Evolutionary conservation across 2,329 filamentous ascomycete genomes (phyloP).

Genomic region (Phialophora verrucosa): DNA sequence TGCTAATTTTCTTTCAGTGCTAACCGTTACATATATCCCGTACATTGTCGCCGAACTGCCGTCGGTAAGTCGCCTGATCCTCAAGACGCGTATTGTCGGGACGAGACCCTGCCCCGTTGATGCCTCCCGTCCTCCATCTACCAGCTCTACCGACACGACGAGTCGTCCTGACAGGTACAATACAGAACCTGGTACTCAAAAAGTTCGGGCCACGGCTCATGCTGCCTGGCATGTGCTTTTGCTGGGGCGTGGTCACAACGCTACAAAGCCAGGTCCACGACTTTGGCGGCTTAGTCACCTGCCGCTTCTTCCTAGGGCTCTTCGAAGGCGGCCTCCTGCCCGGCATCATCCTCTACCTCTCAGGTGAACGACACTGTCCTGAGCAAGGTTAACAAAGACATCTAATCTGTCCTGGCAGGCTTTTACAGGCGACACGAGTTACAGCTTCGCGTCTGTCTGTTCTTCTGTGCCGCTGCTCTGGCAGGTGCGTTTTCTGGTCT

Average conservation of each 20-base stretch:
- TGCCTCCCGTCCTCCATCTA: no score
- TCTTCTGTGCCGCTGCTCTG: conserved; percentile 70
- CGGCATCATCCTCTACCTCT: conserved; percentile 71
- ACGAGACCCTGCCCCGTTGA: no score
- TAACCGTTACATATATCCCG: conserved; percentile 19
- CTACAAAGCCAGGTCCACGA: conserved; percentile 56
- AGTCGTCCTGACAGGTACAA: no score
- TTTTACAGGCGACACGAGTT: conserved; percentile 67
- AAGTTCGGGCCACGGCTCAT: conserved; percentile 42
- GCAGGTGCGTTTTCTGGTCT: conserved; percentile 67
- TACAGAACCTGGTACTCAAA: conserved; percentile 41
- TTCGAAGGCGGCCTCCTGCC: conserved; percentile 70
- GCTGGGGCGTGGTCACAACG: conserved; percentile 40
- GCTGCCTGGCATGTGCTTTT: conserved; percentile 43
- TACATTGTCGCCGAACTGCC: conserved; percentile 40
- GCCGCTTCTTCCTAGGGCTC: conserved; percentile 66
- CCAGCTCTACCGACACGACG: no score
- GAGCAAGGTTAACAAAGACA: no score
- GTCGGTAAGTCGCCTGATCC: conserved; percentile 11
- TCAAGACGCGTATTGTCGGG: no score
- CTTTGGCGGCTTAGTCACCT: conserved; percentile 62
- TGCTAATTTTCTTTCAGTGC: background rate
- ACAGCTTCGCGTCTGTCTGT: conserved; percentile 68
- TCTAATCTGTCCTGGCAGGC: conserved; percentile 43
- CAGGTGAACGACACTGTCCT: no score